These are phyloP conservation scores for Thuja plicata DNA, from an alignment of 83 land plant genomes.

Conservation along the genomic window DNA sequence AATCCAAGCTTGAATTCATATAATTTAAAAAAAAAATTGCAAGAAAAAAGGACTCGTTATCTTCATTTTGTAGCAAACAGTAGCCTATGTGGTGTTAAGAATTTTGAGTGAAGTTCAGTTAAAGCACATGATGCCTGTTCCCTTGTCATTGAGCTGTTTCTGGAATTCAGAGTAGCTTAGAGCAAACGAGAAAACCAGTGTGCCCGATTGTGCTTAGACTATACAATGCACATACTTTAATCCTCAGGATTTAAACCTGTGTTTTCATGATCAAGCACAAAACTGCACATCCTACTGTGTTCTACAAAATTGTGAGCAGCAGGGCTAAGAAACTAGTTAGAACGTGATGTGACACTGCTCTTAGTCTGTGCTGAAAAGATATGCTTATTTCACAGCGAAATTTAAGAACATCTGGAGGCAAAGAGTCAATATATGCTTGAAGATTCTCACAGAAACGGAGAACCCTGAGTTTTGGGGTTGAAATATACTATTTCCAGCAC, in stretches of 20 bases:
- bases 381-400: background rate
- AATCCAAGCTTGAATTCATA: background rate
- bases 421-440: background rate
- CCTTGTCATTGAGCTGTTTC: background rate
- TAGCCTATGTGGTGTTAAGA: background rate
- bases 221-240: background rate
- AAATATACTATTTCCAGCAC: background rate
- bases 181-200: background rate
- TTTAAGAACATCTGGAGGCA: background rate
- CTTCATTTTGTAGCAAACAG: background rate
- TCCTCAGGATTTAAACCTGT: background rate
- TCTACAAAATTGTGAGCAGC: background rate
- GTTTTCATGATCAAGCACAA: background rate
- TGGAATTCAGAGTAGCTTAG: background rate
- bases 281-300: background rate
- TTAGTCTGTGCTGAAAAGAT: background rate
- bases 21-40: background rate
- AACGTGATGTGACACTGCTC: background rate
- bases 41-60: background rate
- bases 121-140: background rate
- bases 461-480: background rate
- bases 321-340: background rate
- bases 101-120: background rate
- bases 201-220: background rate
- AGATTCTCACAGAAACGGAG: background rate